phyloP scores from a whole-genome alignment of 371 early-diverging fungal species.

The Mortierella sp. region DNA sequence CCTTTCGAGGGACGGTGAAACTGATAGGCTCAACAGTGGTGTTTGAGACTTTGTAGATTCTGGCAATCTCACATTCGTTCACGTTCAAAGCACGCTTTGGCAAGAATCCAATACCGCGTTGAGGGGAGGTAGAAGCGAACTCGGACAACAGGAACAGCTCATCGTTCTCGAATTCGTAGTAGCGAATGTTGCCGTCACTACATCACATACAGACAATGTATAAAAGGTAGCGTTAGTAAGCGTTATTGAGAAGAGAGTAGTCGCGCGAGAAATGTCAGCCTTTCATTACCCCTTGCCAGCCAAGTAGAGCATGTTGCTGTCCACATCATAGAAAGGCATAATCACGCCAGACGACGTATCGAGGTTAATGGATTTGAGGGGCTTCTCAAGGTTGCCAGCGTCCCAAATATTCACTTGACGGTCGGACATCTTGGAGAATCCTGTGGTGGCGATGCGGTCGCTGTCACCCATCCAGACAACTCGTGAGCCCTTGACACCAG shows the following conservation, averaged over 20 bases:
- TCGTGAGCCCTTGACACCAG: constrained; percentile 96
- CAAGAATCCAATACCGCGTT: constrained; percentile 93
- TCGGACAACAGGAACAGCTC: constrained; percentile 84
- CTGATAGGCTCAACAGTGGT: constrained; percentile 94
- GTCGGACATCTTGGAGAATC: constrained; percentile 92
- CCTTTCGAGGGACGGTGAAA: constrained; percentile 97
- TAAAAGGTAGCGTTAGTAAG: neutral
- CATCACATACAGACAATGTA: neutral
- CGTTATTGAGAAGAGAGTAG: neutral
- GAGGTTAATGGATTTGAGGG: constrained; percentile 81
- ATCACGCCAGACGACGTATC: constrained; percentile 96
- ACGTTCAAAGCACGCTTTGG: constrained; percentile 94
- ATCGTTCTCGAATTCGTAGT: constrained; percentile 94
- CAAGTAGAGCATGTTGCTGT: constrained; percentile 90
- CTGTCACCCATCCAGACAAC: constrained; percentile 91
- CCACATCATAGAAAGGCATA: constrained; percentile 95
- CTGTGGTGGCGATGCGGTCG: constrained; percentile 90
- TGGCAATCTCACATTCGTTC: constrained; percentile 88
- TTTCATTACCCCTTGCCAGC: constrained; percentile 89
- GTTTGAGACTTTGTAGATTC: constrained; percentile 92
- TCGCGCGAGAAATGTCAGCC: too few species aligned
- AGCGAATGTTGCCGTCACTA: constrained; percentile 98
- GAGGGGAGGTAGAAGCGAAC: constrained; percentile 91
- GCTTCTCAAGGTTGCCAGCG: constrained; percentile 73
- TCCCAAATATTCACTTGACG: constrained; percentile 96